Percentiles rank a stretch among this genome's conserved stretches.
These are phyloP conservation scores for Sugiyamaella americana DNA, from an alignment of 805 yeast genomes.

Conservation along the genomic window DNA sequence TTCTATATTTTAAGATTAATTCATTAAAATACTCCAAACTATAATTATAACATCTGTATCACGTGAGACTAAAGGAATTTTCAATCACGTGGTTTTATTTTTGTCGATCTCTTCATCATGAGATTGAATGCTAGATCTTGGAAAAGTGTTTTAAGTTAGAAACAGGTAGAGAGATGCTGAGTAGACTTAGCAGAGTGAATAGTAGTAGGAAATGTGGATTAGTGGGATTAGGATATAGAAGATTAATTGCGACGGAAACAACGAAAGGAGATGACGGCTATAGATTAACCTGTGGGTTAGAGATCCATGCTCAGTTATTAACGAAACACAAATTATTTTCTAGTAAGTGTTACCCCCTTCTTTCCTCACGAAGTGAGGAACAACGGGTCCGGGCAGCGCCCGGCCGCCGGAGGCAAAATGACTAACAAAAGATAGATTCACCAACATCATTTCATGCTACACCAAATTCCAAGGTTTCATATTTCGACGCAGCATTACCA, in stretches of 20 bases:
- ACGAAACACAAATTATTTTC: constrained; percentile 77
- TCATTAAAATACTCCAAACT: too few species aligned
- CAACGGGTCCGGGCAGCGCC: neutral
- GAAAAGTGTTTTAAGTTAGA: too few species aligned
- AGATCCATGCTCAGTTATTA: constrained; percentile 84
- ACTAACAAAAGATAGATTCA: constrained; percentile 43
- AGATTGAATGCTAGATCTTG: too few species aligned
- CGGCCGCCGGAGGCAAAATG: neutral
- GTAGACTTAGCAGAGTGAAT: too few species aligned
- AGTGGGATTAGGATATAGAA: too few species aligned
- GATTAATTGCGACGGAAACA: neutral
- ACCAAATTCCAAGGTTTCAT: constrained; percentile 70
- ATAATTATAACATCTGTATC: too few species aligned
- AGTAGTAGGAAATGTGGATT: too few species aligned
- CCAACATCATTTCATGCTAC: constrained; percentile 32
- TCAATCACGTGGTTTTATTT: too few species aligned
- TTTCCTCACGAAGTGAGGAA: neutral
- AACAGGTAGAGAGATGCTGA: too few species aligned
- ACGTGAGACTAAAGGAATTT: too few species aligned
- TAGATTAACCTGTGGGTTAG: constrained; percentile 75
- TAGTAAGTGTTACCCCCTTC: constrained; percentile 16
- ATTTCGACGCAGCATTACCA: constrained; percentile 80
- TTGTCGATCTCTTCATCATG: too few species aligned
- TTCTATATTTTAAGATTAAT: too few species aligned
- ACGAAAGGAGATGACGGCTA: constrained; percentile 14